phyloP scores from a whole-genome alignment of 2,329 filamentous ascomycete genomes.

The Penicillium sp. region DNA sequence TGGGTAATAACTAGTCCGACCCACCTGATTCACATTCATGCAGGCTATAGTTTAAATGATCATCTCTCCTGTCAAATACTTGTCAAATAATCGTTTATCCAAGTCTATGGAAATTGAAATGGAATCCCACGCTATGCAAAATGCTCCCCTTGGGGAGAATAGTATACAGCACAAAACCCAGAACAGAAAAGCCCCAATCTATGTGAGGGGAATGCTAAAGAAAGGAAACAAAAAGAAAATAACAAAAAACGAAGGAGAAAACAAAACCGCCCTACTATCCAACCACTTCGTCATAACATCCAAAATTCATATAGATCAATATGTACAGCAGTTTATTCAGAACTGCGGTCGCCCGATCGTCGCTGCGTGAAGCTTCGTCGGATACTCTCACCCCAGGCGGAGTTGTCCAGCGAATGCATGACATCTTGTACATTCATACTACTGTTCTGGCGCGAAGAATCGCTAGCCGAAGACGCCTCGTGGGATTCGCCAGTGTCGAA shows the following conservation, averaged over 20 bases:
- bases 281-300: slow-evolving; percentile 6
- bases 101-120: slow-evolving; percentile 1
- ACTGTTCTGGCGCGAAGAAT: slow-evolving; percentile 55
- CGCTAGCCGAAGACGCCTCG: slow-evolving; percentile 13
- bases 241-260: slow-evolving; percentile 1
- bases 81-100: not conserved
- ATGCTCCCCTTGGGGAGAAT: slow-evolving; percentile 11
- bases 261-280: slow-evolving; percentile 1
- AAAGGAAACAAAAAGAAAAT: slow-evolving; percentile 1
- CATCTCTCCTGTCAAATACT: not conserved
- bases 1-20: slow-evolving; percentile 11
- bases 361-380: slow-evolving; percentile 70
- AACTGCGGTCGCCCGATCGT: slow-evolving; percentile 31
- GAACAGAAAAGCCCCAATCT: slow-evolving; percentile 1
- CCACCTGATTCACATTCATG: slow-evolving; percentile 14
- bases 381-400: slow-evolving; percentile 88
- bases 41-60: slow-evolving; percentile 2
- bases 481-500: slow-evolving; percentile 23
- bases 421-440: slow-evolving; percentile 67
- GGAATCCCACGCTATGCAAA: slow-evolving; percentile 21
- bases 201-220: slow-evolving; percentile 3
- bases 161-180: slow-evolving; percentile 13
- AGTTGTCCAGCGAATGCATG: slow-evolving; percentile 76
- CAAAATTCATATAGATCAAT: slow-evolving; percentile 10
- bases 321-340: slow-evolving; percentile 8